Conservation (phyloP, 2,329 filamentous ascomycete genomes). For the Microsporum ferrugineum region DNA sequence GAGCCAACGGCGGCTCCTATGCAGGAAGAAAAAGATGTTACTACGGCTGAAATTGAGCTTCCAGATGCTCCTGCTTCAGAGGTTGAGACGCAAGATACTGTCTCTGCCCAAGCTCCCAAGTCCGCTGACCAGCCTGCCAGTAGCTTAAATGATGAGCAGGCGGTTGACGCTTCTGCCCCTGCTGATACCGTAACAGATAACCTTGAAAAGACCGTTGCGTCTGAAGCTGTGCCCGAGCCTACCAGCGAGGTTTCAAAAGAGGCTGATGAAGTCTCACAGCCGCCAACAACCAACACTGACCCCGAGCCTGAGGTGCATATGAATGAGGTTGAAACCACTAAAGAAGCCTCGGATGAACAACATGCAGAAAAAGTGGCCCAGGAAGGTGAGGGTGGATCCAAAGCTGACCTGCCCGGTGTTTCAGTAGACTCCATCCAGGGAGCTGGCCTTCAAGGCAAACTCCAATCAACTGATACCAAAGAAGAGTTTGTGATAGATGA, state of each 20-base stretch:
- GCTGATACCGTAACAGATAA: neutral
- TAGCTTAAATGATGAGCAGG: neutral
- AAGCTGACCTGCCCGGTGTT: neutral
- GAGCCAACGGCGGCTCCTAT: neutral
- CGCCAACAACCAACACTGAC: neutral
- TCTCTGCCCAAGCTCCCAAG: neutral
- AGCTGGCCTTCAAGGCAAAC: neutral
- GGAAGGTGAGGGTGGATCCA: neutral
- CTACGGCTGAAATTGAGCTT: neutral
- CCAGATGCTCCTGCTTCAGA: neutral
- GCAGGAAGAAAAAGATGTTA: neutral
- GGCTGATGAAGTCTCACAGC: neutral
- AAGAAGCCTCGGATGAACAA: neutral
- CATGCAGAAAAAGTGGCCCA: neutral
- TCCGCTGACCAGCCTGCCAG: neutral
- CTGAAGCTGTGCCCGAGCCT: neutral
- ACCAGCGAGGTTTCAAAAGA: neutral
- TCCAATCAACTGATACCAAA: neutral
- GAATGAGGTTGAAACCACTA: neutral
- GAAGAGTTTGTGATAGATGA: neutral
- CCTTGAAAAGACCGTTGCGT: neutral
- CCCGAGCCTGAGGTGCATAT: neutral
- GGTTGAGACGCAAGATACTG: neutral
- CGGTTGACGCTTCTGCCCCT: neutral
- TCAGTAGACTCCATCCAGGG: neutral